A percentile compares a stretch with the other conserved stretches of the same genome.
Evolutionary conservation across 805 yeast species (phyloP).

Genomic region (Kodamaea nitidulidarum): DNA sequence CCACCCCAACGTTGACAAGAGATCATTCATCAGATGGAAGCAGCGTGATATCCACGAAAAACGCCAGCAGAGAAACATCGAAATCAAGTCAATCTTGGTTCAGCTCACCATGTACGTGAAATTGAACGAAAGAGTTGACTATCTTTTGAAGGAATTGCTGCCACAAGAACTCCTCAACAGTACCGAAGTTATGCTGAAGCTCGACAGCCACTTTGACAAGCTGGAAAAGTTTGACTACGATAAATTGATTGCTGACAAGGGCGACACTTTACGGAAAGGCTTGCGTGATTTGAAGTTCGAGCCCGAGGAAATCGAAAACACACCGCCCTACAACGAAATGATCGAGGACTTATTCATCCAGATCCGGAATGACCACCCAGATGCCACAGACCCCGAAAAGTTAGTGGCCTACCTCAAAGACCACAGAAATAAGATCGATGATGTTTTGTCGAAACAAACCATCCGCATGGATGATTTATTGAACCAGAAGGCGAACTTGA

Average conservation of each 20-base stretch:
- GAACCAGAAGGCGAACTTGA: slow-evolving; percentile 68
- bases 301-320: slow-evolving; percentile 35
- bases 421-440: slow-evolving; percentile 69
- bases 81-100: slow-evolving; percentile 68
- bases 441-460: slow-evolving; percentile 58
- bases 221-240: slow-evolving; percentile 51
- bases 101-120: slow-evolving; percentile 79
- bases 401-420: slow-evolving; percentile 40
- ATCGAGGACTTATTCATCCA: slow-evolving; percentile 84
- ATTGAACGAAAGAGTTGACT: slow-evolving; percentile 69
- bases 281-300: slow-evolving; percentile 36
- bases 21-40: slow-evolving; percentile 90
- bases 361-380: slow-evolving; percentile 56
- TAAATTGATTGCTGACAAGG: slow-evolving; percentile 29
- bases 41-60: slow-evolving; percentile 96
- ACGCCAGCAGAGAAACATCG: slow-evolving; percentile 73
- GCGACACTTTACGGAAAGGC: slow-evolving; percentile 45
- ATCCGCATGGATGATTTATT: slow-evolving; percentile 63
- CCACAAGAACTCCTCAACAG: slow-evolving; percentile 35
- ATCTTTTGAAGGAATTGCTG: slow-evolving; percentile 43
- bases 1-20: slow-evolving; percentile 96
- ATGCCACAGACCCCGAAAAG: slow-evolving; percentile 37
- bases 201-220: slow-evolving; percentile 53
- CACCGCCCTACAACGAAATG: slow-evolving; percentile 84
- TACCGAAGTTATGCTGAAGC: slow-evolving; percentile 30